A percentile compares a stretch with the other conserved stretches of the same genome.
Conservation (phyloP, 192 early-diverging fungal genomes). For the Funneliformis geosporum region DNA sequence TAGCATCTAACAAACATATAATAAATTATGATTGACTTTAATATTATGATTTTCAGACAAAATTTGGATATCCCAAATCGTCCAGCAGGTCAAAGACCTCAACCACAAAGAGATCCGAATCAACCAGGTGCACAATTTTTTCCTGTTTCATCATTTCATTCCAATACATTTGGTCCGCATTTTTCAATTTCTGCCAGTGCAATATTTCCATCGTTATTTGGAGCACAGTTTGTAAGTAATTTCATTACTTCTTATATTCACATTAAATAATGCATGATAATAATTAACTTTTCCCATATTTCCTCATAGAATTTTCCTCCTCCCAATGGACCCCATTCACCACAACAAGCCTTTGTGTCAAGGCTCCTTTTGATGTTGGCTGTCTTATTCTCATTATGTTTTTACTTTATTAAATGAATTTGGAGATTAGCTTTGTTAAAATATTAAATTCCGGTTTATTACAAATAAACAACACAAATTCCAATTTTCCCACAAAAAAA, state of each 20-base stretch:
- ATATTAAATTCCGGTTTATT: background rate
- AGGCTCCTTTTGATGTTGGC: conserved; percentile 79
- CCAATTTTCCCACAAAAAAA: background rate
- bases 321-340: conserved; percentile 44
- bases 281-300: background rate
- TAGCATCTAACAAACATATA: background rate
- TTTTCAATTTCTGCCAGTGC: conserved; percentile 67
- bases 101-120: conserved; percentile 61
- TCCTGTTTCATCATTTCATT: conserved; percentile 61
- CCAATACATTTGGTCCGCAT: conserved; percentile 56
- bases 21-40: background rate
- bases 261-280: background rate
- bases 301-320: conserved; percentile 29
- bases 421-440: background rate
- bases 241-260: conserved; percentile 4
- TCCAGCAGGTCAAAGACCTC: conserved; percentile 77
- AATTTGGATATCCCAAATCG: conserved; percentile 63
- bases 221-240: conserved; percentile 56
- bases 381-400: conserved; percentile 20
- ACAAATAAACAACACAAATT: background rate
- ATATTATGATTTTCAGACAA: background rate
- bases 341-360: conserved; percentile 79
- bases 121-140: conserved; percentile 47
- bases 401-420: conserved; percentile 10
- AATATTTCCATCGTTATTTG: conserved; percentile 71